Conservation (phyloP, 192 early-diverging fungal species). For the Paraglomus occultum region DNA sequence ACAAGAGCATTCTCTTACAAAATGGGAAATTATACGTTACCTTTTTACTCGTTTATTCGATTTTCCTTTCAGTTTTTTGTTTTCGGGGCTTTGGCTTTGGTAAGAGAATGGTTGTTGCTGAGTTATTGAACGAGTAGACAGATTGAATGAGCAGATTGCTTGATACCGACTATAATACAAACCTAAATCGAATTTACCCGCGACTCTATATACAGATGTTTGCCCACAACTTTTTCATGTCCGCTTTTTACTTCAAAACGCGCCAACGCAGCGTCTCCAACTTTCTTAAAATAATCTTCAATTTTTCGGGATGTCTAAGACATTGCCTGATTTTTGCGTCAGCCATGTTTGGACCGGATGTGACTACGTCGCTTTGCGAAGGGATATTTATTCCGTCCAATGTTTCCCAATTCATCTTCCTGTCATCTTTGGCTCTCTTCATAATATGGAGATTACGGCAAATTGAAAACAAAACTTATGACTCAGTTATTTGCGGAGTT, state of each 20-base stretch:
- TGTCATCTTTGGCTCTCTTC: not conserved
- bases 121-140: no score
- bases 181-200: no score
- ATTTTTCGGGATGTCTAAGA: not conserved
- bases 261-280: conserved; percentile 5
- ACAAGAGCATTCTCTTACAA: no score
- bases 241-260: not conserved
- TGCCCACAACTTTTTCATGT: not conserved
- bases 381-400: not conserved
- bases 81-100: no score
- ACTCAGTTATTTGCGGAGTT: not conserved
- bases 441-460: conserved; percentile 27
- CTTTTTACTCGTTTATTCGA: no score
- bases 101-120: no score
- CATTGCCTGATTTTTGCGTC: no score
- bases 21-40: no score
- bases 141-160: no score
- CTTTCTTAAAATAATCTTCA: conserved; percentile 21
- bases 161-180: no score
- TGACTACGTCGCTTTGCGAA: not conserved
- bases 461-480: not conserved
- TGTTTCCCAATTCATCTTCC: not conserved
- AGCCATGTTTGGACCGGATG: no score
- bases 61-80: no score
- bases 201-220: not conserved